phyloP scores from a whole-genome alignment of 1,284 basidiomycete genomes.

The Apiotrichum veenhuisii region DNA sequence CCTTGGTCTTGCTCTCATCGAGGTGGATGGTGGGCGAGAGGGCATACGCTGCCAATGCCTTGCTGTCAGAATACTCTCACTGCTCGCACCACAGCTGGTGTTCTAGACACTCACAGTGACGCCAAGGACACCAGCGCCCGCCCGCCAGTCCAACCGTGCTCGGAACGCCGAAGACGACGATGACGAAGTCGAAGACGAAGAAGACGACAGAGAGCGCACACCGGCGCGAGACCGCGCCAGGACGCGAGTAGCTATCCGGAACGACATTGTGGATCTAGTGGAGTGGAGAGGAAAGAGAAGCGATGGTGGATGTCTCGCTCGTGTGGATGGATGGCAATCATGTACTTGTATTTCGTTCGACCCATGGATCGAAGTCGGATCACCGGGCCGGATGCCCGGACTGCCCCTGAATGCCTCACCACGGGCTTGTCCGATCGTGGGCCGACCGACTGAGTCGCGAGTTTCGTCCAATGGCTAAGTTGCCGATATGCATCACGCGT shows the following conservation, averaged over 20 bases:
- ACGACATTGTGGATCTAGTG: neutral
- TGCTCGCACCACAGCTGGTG: neutral
- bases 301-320: too few relatives aligned
- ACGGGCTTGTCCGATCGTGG: neutral
- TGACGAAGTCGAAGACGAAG: neutral
- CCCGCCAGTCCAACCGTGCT: neutral
- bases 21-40: constrained; percentile 1
- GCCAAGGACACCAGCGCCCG: neutral
- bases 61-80: neutral
- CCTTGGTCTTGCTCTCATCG: constrained; percentile 1
- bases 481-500: too few relatives aligned
- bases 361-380: neutral
- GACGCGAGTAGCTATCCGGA: neutral
- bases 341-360: too few relatives aligned
- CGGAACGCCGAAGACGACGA: neutral
- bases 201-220: neutral
- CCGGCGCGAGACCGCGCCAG: neutral
- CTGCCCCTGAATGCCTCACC: neutral
- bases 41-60: constrained; percentile 4
- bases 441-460: neutral
- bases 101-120: neutral
- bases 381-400: neutral
- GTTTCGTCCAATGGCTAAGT: too few relatives aligned
- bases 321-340: too few relatives aligned
- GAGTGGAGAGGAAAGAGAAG: too few relatives aligned